Evolutionary conservation across 768 basidiomycete species (phyloP), one percentile per base, ranked within the genome.

Genomic region (Termitomyces sp.): DNA sequence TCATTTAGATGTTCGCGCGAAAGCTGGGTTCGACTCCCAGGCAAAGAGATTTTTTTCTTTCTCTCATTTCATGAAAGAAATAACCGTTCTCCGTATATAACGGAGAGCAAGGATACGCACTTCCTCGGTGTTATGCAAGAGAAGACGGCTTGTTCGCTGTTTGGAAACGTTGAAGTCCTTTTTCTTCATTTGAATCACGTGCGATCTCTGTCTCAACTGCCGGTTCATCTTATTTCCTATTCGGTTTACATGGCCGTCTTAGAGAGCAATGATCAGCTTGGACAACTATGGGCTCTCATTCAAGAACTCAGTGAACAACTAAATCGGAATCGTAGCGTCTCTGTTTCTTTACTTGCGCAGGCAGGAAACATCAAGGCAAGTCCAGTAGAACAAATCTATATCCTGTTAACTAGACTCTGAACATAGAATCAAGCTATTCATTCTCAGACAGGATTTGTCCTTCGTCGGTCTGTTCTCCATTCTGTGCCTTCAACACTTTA

Each of bases 401-500:
- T n/a, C 28, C 38, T 44, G 37, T 30, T 58, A 38, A 53, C 41
- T 32, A 45, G 34, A 43, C 30, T 35, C 34, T 51, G 7, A 15
- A 38, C 47, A 5, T 68, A 94, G 92, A 82, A 79, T 14, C 93
- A 96, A 70, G 90, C 95, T 6, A 75, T 91, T 6, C 92, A 98
- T 69, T 82, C 88, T 19, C 90, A 94, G 60, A 90, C 91, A 1
- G 95, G 96, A 2, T 98, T 95, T 69, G 93, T 95, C 9, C 71
- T 98, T 41, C 80, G 95, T 58, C 80, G 87, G 88, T 87, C 59
- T 30, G 81, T 48, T 73, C 19, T 44, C 53, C 50, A 26, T 37
- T n/a, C 17, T 40, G 26, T 30, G 21, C 45, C 8, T 35, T 14
- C 47, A 32, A 32, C 32, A 15, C 30, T 15, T 7, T 21, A 44